Percentiles rank a stretch among this genome's conserved stretches.
phyloP scores from a whole-genome alignment of 805 yeast species.

The Pichia ethanolica region DNA sequence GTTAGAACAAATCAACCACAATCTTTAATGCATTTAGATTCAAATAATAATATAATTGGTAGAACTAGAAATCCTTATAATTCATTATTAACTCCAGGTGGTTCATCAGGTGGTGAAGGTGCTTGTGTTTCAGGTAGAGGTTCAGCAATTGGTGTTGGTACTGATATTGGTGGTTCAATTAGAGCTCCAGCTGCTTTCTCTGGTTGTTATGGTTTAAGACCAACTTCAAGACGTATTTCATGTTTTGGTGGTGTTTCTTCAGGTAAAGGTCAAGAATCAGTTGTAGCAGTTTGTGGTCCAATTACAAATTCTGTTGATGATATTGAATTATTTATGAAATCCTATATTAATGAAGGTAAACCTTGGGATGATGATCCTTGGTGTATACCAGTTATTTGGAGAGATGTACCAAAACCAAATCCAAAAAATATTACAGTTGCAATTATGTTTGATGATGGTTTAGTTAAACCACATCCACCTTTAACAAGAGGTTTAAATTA shows the following conservation, averaged over 20 bases:
- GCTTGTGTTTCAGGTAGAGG: conserved; percentile 52
- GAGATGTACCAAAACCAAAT: conserved; percentile 32
- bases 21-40: conserved; percentile 60
- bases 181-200: conserved; percentile 62
- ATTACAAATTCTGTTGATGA: conserved; percentile 58
- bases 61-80: conserved; percentile 53
- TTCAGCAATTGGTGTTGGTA: conserved; percentile 50
- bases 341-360: conserved; percentile 51
- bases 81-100: conserved; percentile 54
- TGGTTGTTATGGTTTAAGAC: conserved; percentile 57
- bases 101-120: conserved; percentile 73
- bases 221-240: conserved; percentile 49
- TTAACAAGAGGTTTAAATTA: conserved; percentile 47
- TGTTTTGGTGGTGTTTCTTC: conserved; percentile 42
- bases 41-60: conserved; percentile 53
- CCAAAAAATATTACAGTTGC: conserved; percentile 48
- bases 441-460: conserved; percentile 55
- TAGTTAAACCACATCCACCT: conserved; percentile 64
- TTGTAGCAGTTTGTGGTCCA: conserved; percentile 63
- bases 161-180: conserved; percentile 69
- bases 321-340: conserved; percentile 59
- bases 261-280: conserved; percentile 58
- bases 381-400: conserved; percentile 47
- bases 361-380: conserved; percentile 51
- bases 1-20: conserved; percentile 66